These are phyloP conservation scores for Lycium ferocissimum DNA, from an alignment of 257 asterid species.

Conservation along the genomic window DNA sequence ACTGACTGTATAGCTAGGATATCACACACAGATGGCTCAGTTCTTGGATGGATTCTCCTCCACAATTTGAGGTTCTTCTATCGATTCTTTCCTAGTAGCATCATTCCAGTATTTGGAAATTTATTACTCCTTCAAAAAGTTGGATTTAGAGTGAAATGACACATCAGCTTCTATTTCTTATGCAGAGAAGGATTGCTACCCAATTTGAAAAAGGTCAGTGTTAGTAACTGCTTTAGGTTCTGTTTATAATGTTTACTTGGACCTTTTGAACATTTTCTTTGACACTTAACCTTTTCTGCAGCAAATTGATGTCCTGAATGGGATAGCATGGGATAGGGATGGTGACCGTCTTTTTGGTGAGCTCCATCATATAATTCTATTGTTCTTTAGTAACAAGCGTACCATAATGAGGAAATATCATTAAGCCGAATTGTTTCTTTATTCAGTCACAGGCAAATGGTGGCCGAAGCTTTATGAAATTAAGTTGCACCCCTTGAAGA, in stretches of 20 bases:
- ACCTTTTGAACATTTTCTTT: slow-evolving; percentile 30
- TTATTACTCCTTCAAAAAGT: neutral
- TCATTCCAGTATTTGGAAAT: slow-evolving; percentile 14
- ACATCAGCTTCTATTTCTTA: slow-evolving; percentile 23
- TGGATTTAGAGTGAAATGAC: slow-evolving; percentile 8
- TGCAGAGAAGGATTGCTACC: slow-evolving; percentile 63
- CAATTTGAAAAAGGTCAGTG: slow-evolving; percentile 58
- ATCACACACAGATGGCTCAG: slow-evolving; percentile 64
- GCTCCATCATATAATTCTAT: slow-evolving; percentile 20
- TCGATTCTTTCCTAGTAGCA: neutral
- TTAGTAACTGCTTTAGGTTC: neutral
- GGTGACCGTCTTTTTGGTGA: slow-evolving; percentile 74
- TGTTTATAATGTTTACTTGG: neutral
- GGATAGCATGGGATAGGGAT: slow-evolving; percentile 89
- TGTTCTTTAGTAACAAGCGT: neutral
- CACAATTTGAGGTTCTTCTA: slow-evolving; percentile 67
- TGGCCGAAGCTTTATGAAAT: slow-evolving; percentile 56
- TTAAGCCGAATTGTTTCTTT: neutral
- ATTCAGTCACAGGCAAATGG: slow-evolving; percentile 54
- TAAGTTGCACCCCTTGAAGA: slow-evolving; percentile 43
- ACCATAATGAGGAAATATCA: neutral
- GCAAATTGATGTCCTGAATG: slow-evolving; percentile 82
- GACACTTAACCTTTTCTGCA: slow-evolving; percentile 33
- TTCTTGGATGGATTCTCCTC: slow-evolving; percentile 90
- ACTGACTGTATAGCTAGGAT: slow-evolving; percentile 95